Evolutionary conservation across 805 yeast species (phyloP).

Genomic region (Barnettozyma wickerhamii): DNA sequence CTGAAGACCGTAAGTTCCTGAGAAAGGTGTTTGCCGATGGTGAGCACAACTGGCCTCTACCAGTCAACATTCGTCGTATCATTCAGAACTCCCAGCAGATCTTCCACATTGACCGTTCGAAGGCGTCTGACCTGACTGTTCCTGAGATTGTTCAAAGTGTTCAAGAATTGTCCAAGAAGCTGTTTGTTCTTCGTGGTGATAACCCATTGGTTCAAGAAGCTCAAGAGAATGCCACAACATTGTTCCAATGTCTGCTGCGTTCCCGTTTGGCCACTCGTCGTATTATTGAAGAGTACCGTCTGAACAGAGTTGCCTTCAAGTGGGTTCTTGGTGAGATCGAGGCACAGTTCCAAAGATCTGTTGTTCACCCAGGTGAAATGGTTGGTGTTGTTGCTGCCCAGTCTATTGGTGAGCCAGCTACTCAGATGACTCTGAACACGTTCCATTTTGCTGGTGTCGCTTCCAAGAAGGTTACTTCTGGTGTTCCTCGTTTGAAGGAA

Average conservation of each 20-base stretch:
- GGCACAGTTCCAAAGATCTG: conserved; percentile 84
- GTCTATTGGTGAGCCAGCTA: conserved; percentile 97
- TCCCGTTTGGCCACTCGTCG: conserved; percentile 90
- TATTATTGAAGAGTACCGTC: conserved; percentile 83
- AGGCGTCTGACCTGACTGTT: conserved; percentile 85
- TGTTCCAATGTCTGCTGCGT: conserved; percentile 89
- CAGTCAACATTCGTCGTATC: conserved; percentile 94
- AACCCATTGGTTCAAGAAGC: conserved; percentile 74
- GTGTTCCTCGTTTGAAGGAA: conserved; percentile 87
- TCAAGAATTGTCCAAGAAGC: conserved; percentile 56
- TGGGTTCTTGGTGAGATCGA: conserved; percentile 96
- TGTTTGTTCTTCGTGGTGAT: conserved; percentile 79
- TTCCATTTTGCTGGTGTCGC: conserved; percentile 99
- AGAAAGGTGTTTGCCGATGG: conserved; percentile 89
- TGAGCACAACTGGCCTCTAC: conserved; percentile 96
- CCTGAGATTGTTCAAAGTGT: conserved; percentile 77
- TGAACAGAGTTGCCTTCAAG: conserved; percentile 82
- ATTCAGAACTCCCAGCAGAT: conserved; percentile 96
- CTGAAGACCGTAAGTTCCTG: conserved; percentile 71
- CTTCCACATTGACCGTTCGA: conserved; percentile 86
- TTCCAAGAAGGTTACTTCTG: conserved; percentile 91
- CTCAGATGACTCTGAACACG: conserved; percentile 95
- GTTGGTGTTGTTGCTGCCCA: conserved; percentile 98
- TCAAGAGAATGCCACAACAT: conserved; percentile 83
- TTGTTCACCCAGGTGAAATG: conserved; percentile 97